Evolutionary conservation across 2,329 filamentous ascomycete genomes (phyloP).

Genomic region (Colletotrichum melonis): DNA sequence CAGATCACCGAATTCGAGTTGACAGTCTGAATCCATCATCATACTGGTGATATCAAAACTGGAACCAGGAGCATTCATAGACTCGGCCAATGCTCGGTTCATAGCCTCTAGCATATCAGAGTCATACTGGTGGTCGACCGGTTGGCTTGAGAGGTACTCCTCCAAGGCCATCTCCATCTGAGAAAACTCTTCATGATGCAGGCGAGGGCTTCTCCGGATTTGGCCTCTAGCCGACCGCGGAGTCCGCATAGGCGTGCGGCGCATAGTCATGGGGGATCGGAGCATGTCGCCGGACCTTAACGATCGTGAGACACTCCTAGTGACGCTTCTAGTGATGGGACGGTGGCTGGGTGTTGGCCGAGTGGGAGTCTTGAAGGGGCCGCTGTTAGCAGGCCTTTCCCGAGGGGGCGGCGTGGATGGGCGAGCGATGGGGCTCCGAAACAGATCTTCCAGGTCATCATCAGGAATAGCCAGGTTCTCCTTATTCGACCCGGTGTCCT

Average conservation of each 20-base stretch:
- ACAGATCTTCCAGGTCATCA: slow-evolving; percentile 72
- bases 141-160: slow-evolving; percentile 29
- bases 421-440: slow-evolving; percentile 65
- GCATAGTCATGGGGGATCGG: slow-evolving; percentile 57
- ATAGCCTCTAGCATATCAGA: slow-evolving; percentile 33
- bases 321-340: slow-evolving; percentile 71
- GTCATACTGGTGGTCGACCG: slow-evolving; percentile 27
- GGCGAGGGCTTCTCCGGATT: slow-evolving; percentile 29
- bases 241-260: slow-evolving; percentile 62
- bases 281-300: slow-evolving; percentile 59
- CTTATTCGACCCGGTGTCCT: slow-evolving; percentile 47
- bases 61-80: slow-evolving; percentile 14
- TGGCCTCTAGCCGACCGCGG: slow-evolving; percentile 44
- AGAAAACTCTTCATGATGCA: slow-evolving; percentile 29
- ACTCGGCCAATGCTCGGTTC: slow-evolving; percentile 32
- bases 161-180: slow-evolving; percentile 33
- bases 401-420: slow-evolving; percentile 66
- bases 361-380: slow-evolving; percentile 70
- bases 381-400: slow-evolving; percentile 56
- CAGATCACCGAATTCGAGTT: slow-evolving; percentile 31
- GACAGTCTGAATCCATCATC: slow-evolving; percentile 20
- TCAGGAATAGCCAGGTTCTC: slow-evolving; percentile 63
- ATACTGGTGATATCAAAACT: slow-evolving; percentile 31
- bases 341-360: slow-evolving; percentile 71
- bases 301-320: slow-evolving; percentile 69